These are phyloP conservation scores for Chytriomyces confervae DNA, from an alignment of 192 early-diverging fungal species.

Conservation along the genomic window DNA sequence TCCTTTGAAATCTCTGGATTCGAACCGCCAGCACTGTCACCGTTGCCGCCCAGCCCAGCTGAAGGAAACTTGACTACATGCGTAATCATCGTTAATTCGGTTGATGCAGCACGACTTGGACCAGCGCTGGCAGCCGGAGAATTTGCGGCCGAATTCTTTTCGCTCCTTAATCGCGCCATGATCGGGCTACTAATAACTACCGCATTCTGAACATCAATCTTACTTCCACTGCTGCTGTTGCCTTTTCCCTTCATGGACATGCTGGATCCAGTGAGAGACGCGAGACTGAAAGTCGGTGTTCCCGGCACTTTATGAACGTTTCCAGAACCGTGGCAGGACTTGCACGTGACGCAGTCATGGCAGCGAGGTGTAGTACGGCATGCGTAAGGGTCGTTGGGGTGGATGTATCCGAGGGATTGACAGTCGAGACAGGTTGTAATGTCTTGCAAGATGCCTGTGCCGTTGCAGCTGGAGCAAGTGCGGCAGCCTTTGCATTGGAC, in stretches of 20 bases:
- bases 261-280: neutral
- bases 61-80: neutral
- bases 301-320: neutral
- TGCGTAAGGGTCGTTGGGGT: slow-evolving; percentile 29
- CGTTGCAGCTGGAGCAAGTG: slow-evolving; percentile 10
- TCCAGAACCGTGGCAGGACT: slow-evolving; percentile 16
- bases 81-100: neutral
- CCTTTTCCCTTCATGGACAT: slow-evolving; percentile 2
- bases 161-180: neutral
- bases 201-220: neutral
- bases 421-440: slow-evolving; percentile 24
- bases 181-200: neutral
- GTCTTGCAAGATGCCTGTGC: slow-evolving; percentile 19
- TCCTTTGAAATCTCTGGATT: no score
- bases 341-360: slow-evolving; percentile 12
- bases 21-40: neutral
- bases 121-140: neutral
- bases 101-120: neutral
- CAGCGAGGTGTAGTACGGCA: slow-evolving; percentile 22
- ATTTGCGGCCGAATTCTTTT: neutral
- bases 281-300: neutral
- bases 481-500: slow-evolving; percentile 30
- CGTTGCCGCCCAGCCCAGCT: neutral
- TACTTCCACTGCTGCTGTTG: neutral
- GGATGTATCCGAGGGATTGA: slow-evolving; percentile 32